Conservation (phyloP, 2,329 filamentous ascomycete genomes). For the Dactylellina drechsleri region DNA sequence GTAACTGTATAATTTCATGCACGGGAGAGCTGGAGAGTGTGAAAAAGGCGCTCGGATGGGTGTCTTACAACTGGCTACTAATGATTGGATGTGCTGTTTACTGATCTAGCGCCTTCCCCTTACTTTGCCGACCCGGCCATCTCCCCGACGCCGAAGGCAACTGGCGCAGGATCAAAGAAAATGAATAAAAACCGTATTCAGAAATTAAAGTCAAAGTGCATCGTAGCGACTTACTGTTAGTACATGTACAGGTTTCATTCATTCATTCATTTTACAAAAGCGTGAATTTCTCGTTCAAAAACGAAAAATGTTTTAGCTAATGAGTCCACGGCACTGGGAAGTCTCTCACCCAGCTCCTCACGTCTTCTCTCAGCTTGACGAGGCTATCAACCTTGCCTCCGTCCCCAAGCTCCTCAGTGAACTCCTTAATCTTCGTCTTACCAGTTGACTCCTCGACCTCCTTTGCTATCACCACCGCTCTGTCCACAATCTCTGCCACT, state of each 20-base stretch:
- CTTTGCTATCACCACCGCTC: slow-evolving; percentile 80
- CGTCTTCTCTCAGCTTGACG: slow-evolving; percentile 76
- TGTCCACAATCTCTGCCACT: slow-evolving; percentile 85
- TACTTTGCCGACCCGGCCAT: slow-evolving; percentile 30
- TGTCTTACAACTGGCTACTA: slow-evolving; percentile 31
- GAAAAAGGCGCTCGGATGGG: slow-evolving; percentile 20
- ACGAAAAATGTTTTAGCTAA: slow-evolving; percentile 7
- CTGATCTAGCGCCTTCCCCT: slow-evolving; percentile 27
- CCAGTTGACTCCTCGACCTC: slow-evolving; percentile 75
- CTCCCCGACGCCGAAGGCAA: slow-evolving; percentile 26
- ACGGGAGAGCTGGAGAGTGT: slow-evolving; percentile 14
- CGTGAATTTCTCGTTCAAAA: no score
- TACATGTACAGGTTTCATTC: not conserved
- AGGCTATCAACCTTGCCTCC: slow-evolving; percentile 77
- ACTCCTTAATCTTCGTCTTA: slow-evolving; percentile 74
- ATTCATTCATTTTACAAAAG: no score
- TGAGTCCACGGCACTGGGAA: slow-evolving; percentile 74
- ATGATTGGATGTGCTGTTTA: slow-evolving; percentile 39
- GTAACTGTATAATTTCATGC: slow-evolving; percentile 55
- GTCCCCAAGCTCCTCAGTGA: slow-evolving; percentile 74
- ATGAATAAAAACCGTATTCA: not conserved
- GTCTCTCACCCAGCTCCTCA: slow-evolving; percentile 80
- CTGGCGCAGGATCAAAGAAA: slow-evolving; percentile 12
- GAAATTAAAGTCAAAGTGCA: not conserved
- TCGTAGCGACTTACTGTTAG: not conserved